These are phyloP conservation scores for Colletotrichum tropicale DNA, from an alignment of 2,329 filamentous ascomycete genomes.

Conservation along the genomic window DNA sequence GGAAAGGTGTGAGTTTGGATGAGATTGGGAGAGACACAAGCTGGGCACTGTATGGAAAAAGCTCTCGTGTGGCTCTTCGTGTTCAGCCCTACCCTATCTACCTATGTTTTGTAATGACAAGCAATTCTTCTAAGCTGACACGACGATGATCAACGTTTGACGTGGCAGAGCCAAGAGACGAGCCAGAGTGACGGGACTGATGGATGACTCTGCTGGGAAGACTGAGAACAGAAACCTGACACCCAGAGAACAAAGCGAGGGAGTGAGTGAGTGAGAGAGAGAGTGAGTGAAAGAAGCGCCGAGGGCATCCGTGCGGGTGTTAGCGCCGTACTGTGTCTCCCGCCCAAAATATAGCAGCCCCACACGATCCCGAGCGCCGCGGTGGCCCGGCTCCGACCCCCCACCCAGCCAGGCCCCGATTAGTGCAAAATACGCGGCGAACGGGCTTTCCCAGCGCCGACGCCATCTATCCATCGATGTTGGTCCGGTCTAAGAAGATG, in stretches of 20 bases:
- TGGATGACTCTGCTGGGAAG: background rate
- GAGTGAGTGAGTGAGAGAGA: background rate
- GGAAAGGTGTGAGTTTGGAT: background rate
- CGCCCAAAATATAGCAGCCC: background rate
- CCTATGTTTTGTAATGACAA: background rate
- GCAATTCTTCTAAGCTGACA: background rate
- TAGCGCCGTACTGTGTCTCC: constrained; percentile 6
- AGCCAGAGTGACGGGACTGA: background rate
- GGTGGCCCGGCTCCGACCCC: background rate
- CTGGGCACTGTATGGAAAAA: background rate
- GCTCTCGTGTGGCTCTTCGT: background rate
- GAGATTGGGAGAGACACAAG: background rate
- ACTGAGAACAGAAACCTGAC: background rate
- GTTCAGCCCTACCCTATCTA: background rate
- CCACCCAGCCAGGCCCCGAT: background rate
- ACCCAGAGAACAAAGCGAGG: background rate
- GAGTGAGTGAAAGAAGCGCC: background rate
- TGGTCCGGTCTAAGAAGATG: background rate
- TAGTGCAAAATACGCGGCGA: background rate
- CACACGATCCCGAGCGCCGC: background rate
- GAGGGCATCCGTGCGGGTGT: background rate
- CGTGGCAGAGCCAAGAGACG: background rate
- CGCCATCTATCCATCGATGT: background rate
- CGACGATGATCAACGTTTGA: background rate
- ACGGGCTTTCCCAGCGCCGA: background rate